These are phyloP conservation scores for Phytophthora pseudosyringae DNA, from an alignment of 352 stramenopile genomes.

Conservation along the genomic window DNA sequence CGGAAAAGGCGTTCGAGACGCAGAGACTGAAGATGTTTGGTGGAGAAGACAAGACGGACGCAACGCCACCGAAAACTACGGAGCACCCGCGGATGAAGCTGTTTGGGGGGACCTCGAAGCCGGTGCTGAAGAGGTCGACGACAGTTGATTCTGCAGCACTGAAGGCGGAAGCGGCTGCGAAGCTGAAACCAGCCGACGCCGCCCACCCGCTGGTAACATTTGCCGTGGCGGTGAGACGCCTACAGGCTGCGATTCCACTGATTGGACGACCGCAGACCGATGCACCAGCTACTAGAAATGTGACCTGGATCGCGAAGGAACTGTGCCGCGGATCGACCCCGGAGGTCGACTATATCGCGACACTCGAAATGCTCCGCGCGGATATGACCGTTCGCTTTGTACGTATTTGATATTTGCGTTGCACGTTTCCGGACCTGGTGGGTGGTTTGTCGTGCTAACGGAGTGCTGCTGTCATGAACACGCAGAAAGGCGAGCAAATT, in stretches of 20 bases:
- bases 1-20: slow-evolving; percentile 60
- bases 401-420: slow-evolving; percentile 29
- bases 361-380: slow-evolving; percentile 81
- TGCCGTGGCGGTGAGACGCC: slow-evolving; percentile 29
- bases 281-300: slow-evolving; percentile 39
- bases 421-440: not conserved
- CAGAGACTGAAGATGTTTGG: slow-evolving; percentile 57
- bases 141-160: slow-evolving; percentile 39
- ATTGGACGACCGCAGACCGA: slow-evolving; percentile 51
- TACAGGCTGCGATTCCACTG: slow-evolving; percentile 44
- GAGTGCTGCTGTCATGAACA: not conserved
- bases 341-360: slow-evolving; percentile 72
- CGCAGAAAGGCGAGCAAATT: slow-evolving; percentile 79
- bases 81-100: slow-evolving; percentile 25
- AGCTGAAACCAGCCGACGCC: slow-evolving; percentile 14
- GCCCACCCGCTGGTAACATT: slow-evolving; percentile 38
- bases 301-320: slow-evolving; percentile 64
- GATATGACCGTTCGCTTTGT: slow-evolving; percentile 82
- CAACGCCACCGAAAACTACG: slow-evolving; percentile 8
- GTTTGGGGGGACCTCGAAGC: slow-evolving; percentile 26
- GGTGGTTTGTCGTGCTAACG: slow-evolving; percentile 3
- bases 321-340: slow-evolving; percentile 47
- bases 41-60: slow-evolving; percentile 5
- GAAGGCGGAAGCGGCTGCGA: slow-evolving; percentile 30
- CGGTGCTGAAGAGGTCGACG: slow-evolving; percentile 30